Evolutionary conservation across 2,329 filamentous ascomycete species (phyloP), one percentile per base, ranked within the genome.

Genomic region (Mycosphaerella arachidis): DNA sequence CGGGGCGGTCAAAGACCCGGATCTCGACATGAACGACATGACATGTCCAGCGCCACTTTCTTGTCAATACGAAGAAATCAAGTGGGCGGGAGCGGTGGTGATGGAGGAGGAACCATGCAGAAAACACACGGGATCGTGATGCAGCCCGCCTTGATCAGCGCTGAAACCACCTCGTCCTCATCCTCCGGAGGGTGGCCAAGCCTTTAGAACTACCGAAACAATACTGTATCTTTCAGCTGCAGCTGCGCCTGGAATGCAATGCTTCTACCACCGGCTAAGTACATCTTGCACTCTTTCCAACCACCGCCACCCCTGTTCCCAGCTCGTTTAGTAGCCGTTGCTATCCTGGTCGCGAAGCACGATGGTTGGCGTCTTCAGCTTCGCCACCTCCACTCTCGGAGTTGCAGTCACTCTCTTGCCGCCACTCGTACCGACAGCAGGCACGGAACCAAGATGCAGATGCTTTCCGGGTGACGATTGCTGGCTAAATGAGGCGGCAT

Each of bases 391-490:
- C 33, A 30, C 18, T 5, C 13, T 40, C 18, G 18, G 10, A 6
- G 24, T 37, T 10, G 31, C 31, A 20, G 30, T 5, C n/a, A 37
- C 51, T 2, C 6, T 53, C 10, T 37, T 37, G 1, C 51, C 51
- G 1, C 51, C 29, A 31, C 4, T 9, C 3, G 51, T 18, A 12
- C 18, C 24, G 12, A 37, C 31, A 12, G 18, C 51, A n/a, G 18
- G 40, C 30, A 13, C 2, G 8, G 10, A 29, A 5, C 4, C 40
- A 16, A n/a, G 40, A 30, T 83, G 81, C 68, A 75, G 77, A 18
- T 82, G 77, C 69, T 75, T 81, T 43, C 83, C 84, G 0, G 79
- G 78, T 16, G 81, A 86, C 58, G n/a, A 63, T 0, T 79, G 76
- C 67, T 88, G 84, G 83, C 85, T 85, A 0, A 71, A 72, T 0